A percentile compares a stretch with the other conserved stretches of the same genome.
These are phyloP conservation scores for Hypoxylon subgilvum DNA, from an alignment of 495 filamentous ascomycete species.

Conservation along the genomic window DNA sequence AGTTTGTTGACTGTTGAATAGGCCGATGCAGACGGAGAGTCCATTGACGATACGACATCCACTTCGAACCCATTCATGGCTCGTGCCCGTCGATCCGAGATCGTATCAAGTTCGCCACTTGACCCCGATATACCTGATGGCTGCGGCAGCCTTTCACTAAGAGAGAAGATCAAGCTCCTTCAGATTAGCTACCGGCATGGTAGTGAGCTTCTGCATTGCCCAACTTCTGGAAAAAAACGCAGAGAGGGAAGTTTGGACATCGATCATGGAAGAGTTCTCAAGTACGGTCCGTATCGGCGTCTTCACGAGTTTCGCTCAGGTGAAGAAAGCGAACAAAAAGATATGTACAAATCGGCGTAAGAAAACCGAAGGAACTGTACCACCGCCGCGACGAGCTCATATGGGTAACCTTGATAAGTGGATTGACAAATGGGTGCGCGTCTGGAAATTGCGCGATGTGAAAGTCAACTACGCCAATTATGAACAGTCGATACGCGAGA, in stretches of 20 bases:
- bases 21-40: neutral
- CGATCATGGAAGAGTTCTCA: slow-evolving; percentile 21
- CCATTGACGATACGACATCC: neutral
- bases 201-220: slow-evolving; percentile 9
- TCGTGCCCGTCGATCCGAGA: neutral
- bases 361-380: slow-evolving; percentile 8
- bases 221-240: slow-evolving; percentile 13
- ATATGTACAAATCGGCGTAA: slow-evolving; percentile 21
- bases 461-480: slow-evolving; percentile 7
- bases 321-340: slow-evolving; percentile 13
- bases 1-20: neutral
- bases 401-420: slow-evolving; percentile 13
- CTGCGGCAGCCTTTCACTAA: slow-evolving; percentile 3
- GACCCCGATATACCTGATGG: neutral
- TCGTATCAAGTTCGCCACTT: neutral
- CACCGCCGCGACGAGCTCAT: slow-evolving; percentile 5
- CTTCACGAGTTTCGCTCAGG: slow-evolving; percentile 7
- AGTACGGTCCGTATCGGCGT: slow-evolving; percentile 10
- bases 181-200: slow-evolving; percentile 16
- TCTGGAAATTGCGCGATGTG: slow-evolving; percentile 22
- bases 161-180: slow-evolving; percentile 23
- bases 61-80: neutral
- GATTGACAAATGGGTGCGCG: slow-evolving; percentile 25
- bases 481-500: slow-evolving; percentile 14
- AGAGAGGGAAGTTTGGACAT: slow-evolving; percentile 19